These are phyloP conservation scores for Aspergillus sergii DNA, from an alignment of 2,329 filamentous ascomycete species.

Conservation along the genomic window DNA sequence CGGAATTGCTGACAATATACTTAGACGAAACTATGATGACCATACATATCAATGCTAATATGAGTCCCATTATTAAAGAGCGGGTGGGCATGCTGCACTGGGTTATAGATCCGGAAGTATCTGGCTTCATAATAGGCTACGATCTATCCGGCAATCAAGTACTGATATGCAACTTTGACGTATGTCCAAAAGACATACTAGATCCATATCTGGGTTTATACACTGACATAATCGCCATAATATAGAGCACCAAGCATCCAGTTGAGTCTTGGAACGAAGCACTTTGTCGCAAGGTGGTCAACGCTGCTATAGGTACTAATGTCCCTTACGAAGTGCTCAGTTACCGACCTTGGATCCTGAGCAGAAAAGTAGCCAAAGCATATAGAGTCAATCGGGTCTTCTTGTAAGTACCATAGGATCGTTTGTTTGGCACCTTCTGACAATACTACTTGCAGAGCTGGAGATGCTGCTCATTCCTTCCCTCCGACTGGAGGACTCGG, in stretches of 20 bases:
- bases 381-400: conserved; percentile 43
- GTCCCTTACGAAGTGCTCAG: conserved; percentile 43
- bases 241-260: conserved; percentile 35
- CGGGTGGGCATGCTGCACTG: conserved; percentile 50
- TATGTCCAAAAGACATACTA: conserved; percentile 18
- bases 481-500: conserved; percentile 57
- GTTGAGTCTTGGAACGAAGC: conserved; percentile 38
- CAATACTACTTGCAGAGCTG: conserved; percentile 35
- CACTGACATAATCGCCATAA: conserved; percentile 8
- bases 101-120: conserved; percentile 47
- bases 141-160: conserved; percentile 41
- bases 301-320: conserved; percentile 28
- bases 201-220: background rate
- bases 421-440: background rate
- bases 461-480: conserved; percentile 60
- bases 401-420: conserved; percentile 31
- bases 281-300: conserved; percentile 35
- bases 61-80: conserved; percentile 41
- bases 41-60: conserved; percentile 48
- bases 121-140: conserved; percentile 49
- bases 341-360: conserved; percentile 46
- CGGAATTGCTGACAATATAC: background rate
- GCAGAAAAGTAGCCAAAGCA: conserved; percentile 44
- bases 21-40: conserved; percentile 45
- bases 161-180: conserved; percentile 50